Conservation (phyloP, 176 grass and related monocot genomes). For the Phoenix dactylifera region DNA sequence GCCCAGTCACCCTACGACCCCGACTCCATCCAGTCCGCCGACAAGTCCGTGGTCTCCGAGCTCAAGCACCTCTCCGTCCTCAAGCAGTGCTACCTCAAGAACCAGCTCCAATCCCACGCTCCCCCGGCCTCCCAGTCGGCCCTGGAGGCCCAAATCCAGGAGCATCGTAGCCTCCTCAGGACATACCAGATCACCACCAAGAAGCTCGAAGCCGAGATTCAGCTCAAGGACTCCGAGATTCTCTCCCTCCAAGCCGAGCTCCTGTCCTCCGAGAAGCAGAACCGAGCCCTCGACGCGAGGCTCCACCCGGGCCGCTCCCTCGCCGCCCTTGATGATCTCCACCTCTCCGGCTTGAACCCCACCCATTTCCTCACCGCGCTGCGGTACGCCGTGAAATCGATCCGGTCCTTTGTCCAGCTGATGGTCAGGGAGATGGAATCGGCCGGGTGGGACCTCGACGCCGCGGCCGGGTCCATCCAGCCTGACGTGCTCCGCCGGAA, state of each 20-base stretch:
- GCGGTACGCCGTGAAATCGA: constrained; percentile 64
- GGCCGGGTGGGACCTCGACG: constrained; percentile 61
- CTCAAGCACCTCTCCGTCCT: constrained; percentile 67
- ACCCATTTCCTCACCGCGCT: constrained; percentile 82
- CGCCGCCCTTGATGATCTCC: constrained; percentile 58
- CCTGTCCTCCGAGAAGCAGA: constrained; percentile 34
- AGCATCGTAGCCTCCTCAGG: constrained; percentile 73
- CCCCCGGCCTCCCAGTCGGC: constrained; percentile 25
- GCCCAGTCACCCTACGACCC: constrained; percentile 79
- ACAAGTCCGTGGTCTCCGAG: constrained; percentile 63
- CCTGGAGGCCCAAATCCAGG: constrained; percentile 54
- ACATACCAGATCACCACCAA: constrained; percentile 78
- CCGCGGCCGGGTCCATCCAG: constrained; percentile 53
- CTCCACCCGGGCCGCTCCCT: constrained; percentile 73
- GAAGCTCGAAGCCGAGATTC: constrained; percentile 62
- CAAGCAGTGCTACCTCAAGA: constrained; percentile 54
- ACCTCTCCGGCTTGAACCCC: constrained; percentile 74
- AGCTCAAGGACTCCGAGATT: constrained; percentile 36
- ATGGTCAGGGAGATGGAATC: constrained; percentile 66
- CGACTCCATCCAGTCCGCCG: constrained; percentile 60
- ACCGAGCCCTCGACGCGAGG: constrained; percentile 43
- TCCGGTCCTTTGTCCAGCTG: constrained; percentile 64
- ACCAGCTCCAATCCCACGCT: constrained; percentile 31
- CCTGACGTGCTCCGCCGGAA: constrained; percentile 39
- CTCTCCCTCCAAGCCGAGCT: constrained; percentile 21